Percentiles rank a stretch among this genome's conserved stretches.
Conservation (phyloP, 371 early-diverging fungal species). For the Mortierella sp. region DNA sequence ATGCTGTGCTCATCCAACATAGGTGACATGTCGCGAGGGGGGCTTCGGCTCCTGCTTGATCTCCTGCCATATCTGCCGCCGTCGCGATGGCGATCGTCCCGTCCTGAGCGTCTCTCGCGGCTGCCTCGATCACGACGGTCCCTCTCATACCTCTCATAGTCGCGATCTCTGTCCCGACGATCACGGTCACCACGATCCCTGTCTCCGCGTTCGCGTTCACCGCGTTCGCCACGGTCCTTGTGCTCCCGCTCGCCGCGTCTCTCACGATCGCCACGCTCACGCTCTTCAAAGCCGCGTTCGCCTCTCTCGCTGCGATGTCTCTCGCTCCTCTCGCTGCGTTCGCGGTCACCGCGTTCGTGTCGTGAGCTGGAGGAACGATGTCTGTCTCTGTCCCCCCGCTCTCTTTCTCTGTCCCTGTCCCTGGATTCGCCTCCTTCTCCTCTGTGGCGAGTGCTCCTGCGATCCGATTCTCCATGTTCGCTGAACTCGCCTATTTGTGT, state of each 20-base stretch:
- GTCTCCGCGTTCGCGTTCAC: constrained; percentile 53
- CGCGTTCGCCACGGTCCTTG: constrained; percentile 51
- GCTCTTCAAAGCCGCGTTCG: constrained; percentile 37
- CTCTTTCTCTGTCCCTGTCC: constrained; percentile 52
- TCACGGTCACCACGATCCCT: constrained; percentile 34
- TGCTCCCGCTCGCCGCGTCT: constrained; percentile 61
- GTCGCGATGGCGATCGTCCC: constrained; percentile 58
- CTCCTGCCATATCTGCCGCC: constrained; percentile 60
- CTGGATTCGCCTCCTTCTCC: constrained; percentile 55
- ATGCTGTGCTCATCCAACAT: constrained; percentile 55
- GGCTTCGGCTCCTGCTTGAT: constrained; percentile 63
- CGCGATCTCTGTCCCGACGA: constrained; percentile 59
- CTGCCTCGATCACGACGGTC: constrained; percentile 46
- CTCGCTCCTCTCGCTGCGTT: constrained; percentile 53
- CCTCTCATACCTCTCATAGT: constrained; percentile 54
- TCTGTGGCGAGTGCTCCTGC: constrained; percentile 58
- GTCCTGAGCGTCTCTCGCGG: constrained; percentile 57
- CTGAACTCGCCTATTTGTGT: constrained; percentile 48
- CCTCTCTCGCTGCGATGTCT: constrained; percentile 64
- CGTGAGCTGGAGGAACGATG: constrained; percentile 56
- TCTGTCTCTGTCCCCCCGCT: constrained; percentile 54
- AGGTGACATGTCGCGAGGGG: constrained; percentile 67
- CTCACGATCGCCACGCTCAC: constrained; percentile 56
- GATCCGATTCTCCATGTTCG: constrained; percentile 54
- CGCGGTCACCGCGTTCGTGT: constrained; percentile 56